Evolutionary conservation across 192 early-diverging fungal species (phyloP), one percentile per base, ranked within the genome.

Genomic region (Helicostylum pulchrum): DNA sequence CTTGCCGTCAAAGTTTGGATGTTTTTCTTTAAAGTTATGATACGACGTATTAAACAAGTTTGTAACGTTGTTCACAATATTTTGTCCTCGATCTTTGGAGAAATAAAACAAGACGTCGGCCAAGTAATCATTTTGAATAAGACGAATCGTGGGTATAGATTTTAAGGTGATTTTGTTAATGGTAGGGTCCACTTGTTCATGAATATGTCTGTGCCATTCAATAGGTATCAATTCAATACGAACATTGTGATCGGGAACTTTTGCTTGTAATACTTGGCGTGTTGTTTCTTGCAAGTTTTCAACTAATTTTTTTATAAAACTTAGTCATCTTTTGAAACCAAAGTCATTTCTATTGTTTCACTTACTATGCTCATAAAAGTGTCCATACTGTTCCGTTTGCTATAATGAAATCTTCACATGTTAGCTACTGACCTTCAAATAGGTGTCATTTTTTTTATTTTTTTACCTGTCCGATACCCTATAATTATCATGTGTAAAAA

Each of bases 1-100:
- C 20, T 80, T 74, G 6, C 89, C 89, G 45, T 74, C 72, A 61
- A 90, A 90, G 15, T 73, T 66, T 2, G 89, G 85, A 62, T 90
- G 75, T 17, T 68, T 70, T 15, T 58, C 67, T 50, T 82, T 56
- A 48, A 89, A 89, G 15, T 70, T 64, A 1, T 67, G 53, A 56
- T 89, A 89, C 0, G 85, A 71, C 14, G 68, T 67, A 46, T 76
- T 76, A 34, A 68, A 76, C 11, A 71, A 34, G 0, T 67, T 19
- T 6, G 65, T 72, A 3, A 76, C 66, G 32, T 76, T 53, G 21
- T 76, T 66, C 0, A 71, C 53, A 26, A 76, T 71, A 0, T 17
- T 63, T 61, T 76, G 74, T 21, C 74, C 74, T 6, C 70, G 61
- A 12, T 62, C 65, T 50, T 76, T 76, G 14, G 74, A 67, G 31